A percentile compares a stretch with the other conserved stretches of the same genome.
phyloP scores from a whole-genome alignment of 257 asterid species.

The Craterostigma plantagineum region DNA sequence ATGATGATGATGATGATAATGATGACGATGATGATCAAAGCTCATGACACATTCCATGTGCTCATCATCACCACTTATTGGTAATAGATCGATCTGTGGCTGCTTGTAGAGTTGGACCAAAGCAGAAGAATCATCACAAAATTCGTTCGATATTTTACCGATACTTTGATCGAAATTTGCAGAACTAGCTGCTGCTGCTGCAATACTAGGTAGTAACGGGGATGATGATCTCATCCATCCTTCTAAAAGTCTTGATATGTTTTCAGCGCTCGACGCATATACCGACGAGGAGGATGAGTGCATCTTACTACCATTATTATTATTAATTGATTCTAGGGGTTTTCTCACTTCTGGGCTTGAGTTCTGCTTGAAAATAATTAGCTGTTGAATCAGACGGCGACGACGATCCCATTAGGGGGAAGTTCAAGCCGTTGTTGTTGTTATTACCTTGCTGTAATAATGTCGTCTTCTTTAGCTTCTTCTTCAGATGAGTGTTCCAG shows the following conservation, averaged over 20 bases:
- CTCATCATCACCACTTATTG: no score
- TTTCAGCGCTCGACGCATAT: slow-evolving; percentile 70
- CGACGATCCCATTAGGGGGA: no score
- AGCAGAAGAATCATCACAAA: not conserved
- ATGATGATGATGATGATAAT: no score
- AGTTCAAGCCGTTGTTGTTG: slow-evolving; percentile 9
- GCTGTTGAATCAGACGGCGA: slow-evolving; percentile 8
- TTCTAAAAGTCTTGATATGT: slow-evolving; percentile 58
- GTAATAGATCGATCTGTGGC: no score
- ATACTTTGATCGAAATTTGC: slow-evolving; percentile 6
- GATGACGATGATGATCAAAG: slow-evolving; percentile 22
- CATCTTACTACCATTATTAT: not conserved
- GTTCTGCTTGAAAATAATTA: slow-evolving; percentile 11
- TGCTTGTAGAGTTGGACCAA: slow-evolving; percentile 20
- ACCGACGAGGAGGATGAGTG: slow-evolving; percentile 12
- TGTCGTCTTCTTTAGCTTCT: slow-evolving; percentile 51
- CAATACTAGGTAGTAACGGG: slow-evolving; percentile 4
- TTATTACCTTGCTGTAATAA: not conserved
- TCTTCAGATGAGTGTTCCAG: slow-evolving; percentile 88
- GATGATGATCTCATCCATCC: slow-evolving; percentile 71
- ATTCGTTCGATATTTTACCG: slow-evolving; percentile 6
- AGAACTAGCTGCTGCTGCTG: slow-evolving; percentile 9
- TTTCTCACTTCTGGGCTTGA: not conserved
- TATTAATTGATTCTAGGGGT: no score
- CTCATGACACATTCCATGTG: slow-evolving; percentile 32